Evolutionary conservation across 2,329 filamentous ascomycete species (phyloP).

Genomic region (Aspergillus intermedius): DNA sequence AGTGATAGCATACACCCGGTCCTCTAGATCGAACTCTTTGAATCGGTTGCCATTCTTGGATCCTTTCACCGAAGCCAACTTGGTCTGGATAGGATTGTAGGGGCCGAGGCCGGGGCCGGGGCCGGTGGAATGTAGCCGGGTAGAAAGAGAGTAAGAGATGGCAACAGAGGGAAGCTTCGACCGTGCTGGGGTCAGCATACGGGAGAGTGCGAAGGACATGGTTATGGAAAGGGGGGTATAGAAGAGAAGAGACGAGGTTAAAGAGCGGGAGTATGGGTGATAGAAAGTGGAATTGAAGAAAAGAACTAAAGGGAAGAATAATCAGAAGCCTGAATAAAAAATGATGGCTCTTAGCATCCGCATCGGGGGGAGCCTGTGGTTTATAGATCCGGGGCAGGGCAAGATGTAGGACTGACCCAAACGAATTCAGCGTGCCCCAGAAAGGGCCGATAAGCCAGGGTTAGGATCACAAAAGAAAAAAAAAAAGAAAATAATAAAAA

Average conservation of each 20-base stretch:
- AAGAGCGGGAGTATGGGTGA: not conserved
- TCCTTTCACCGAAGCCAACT: slow-evolving; percentile 18
- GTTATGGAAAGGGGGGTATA: not conserved
- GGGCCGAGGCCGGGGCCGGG: slow-evolving; percentile 12
- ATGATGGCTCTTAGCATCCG: not conserved
- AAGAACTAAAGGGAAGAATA: not conserved
- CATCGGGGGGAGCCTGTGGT: slow-evolving; percentile 6
- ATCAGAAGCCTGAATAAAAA: not conserved
- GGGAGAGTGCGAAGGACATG: slow-evolving; percentile 10
- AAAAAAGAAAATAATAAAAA: slow-evolving; percentile 12
- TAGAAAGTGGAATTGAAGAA: not conserved
- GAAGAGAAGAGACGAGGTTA: not conserved
- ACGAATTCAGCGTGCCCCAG: not conserved
- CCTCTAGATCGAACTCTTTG: slow-evolving; percentile 38
- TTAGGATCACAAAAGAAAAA: slow-evolving; percentile 1
- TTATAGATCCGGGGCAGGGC: slow-evolving; percentile 17
- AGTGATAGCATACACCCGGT: slow-evolving; percentile 37
- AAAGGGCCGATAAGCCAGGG: not conserved
- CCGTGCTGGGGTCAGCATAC: slow-evolving; percentile 11
- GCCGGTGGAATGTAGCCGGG: slow-evolving; percentile 13
- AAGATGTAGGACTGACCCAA: slow-evolving; percentile 12
- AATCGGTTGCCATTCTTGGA: slow-evolving; percentile 27
- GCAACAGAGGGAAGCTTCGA: slow-evolving; percentile 4
- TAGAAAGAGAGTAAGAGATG: slow-evolving; percentile 3
- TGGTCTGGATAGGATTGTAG: slow-evolving; percentile 26